Conservation (phyloP, 495 filamentous ascomycete species). For the Penicillium paradoxum region DNA sequence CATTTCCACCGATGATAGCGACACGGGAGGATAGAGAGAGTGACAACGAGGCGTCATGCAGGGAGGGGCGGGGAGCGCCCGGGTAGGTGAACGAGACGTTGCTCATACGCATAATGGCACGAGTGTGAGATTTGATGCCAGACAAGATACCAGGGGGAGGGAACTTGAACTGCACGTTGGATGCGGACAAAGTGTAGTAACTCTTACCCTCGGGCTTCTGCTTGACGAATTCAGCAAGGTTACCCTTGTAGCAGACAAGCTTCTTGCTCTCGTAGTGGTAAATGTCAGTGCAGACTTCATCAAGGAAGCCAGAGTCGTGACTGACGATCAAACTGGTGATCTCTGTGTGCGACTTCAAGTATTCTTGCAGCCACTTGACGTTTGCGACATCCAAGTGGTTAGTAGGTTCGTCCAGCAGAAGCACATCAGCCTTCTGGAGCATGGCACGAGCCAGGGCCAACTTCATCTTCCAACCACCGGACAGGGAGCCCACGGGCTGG, state of each 20-base stretch:
- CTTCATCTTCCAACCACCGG: constrained; percentile 99
- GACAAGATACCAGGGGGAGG: constrained; percentile 89
- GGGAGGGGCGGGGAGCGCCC: constrained; percentile 73
- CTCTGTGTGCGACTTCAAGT: constrained; percentile 90
- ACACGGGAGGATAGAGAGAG: constrained; percentile 87
- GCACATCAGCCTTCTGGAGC: constrained; percentile 91
- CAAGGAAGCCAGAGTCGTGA: constrained; percentile 97
- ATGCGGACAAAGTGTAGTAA: constrained; percentile 94
- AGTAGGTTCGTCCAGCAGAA: constrained; percentile 96
- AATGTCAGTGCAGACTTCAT: constrained; percentile 96
- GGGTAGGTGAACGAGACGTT: constrained; percentile 90
- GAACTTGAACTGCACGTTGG: constrained; percentile 94
- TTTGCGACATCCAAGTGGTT: constrained; percentile 98
- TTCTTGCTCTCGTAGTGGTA: constrained; percentile 99
- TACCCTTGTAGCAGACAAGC: constrained; percentile 89
- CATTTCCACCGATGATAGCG: constrained; percentile 94
- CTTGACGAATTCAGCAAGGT: constrained; percentile 88
- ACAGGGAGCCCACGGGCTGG: constrained; percentile 86
- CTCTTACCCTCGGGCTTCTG: constrained; percentile 93
- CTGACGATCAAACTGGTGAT: constrained; percentile 97
- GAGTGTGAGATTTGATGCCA: constrained; percentile 90
- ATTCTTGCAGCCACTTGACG: constrained; percentile 91
- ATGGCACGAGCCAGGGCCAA: constrained; percentile 92
- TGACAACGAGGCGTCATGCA: constrained; percentile 79
- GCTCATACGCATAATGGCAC: constrained; percentile 92